Conservation (phyloP, 1,139 yeast species). For the Lizanozyma gosingica region DNA sequence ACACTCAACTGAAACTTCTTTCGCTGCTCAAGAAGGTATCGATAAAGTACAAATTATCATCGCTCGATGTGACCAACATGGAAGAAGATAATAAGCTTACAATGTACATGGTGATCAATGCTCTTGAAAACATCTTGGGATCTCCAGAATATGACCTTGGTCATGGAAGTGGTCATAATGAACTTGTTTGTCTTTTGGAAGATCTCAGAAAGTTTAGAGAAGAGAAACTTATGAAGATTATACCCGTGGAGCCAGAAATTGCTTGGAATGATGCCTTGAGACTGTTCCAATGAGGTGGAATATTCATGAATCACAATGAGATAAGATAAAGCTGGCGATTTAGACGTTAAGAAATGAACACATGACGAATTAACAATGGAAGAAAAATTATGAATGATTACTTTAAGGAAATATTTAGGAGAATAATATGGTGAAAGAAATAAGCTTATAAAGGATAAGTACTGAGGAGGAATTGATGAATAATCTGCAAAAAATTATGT, state of each 20-base stretch:
- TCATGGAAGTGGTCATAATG: slow-evolving; percentile 12
- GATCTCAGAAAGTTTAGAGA: slow-evolving; percentile 12
- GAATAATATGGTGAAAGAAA: no score
- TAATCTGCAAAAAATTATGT: no score
- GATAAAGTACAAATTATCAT: slow-evolving; percentile 19
- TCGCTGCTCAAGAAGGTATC: slow-evolving; percentile 23
- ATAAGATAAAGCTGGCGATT: no score
- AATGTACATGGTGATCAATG: slow-evolving; percentile 9
- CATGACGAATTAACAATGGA: no score
- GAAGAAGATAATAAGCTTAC: slow-evolving; percentile 9
- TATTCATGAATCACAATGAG: no score
- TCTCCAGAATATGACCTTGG: slow-evolving; percentile 4
- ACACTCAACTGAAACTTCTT: slow-evolving; percentile 9
- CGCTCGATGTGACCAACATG: slow-evolving; percentile 9
- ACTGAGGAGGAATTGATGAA: no score
- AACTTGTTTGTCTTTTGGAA: slow-evolving; percentile 12
- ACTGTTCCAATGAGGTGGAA: no score
- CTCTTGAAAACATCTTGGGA: slow-evolving; percentile 4
- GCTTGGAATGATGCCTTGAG: not conserved
- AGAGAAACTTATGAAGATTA: slow-evolving; percentile 10
- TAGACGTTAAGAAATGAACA: no score
- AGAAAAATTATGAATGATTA: no score
- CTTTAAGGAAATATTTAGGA: no score
- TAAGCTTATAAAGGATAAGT: no score
- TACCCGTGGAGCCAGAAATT: slow-evolving; percentile 3